A percentile compares a stretch with the other conserved stretches of the same genome.
These are phyloP conservation scores for Diplosphaera chodatii DNA, from an alignment of 139 green algal genomes.

Conservation along the genomic window DNA sequence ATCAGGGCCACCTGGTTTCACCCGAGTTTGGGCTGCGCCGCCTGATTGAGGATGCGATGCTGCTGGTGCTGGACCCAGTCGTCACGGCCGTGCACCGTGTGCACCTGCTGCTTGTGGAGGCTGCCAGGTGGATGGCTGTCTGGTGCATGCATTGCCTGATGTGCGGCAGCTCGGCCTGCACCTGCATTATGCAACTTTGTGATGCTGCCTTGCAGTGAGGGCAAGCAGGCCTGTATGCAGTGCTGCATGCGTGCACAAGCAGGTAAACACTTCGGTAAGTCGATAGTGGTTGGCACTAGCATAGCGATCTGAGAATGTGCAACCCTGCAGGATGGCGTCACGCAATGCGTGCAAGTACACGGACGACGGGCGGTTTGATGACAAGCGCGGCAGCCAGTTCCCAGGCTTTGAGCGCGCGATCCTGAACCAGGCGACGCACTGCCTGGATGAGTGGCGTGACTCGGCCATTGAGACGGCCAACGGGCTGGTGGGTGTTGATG, in stretches of 20 bases:
- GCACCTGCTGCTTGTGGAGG: conserved; percentile 54
- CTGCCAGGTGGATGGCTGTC: conserved; percentile 26
- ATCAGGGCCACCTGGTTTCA: conserved; percentile 79
- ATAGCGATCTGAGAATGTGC: too few relatives aligned
- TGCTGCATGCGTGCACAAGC: too few relatives aligned
- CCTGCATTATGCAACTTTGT: too few relatives aligned
- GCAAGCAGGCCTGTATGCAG: too few relatives aligned
- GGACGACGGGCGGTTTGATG: not conserved
- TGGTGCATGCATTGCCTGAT: not conserved
- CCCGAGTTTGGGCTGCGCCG: conserved; percentile 74
- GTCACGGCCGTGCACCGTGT: conserved; percentile 55
- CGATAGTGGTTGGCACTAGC: too few relatives aligned
- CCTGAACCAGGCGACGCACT: conserved; percentile 52
- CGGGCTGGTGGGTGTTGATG: not conserved
- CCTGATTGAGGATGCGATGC: conserved; percentile 56
- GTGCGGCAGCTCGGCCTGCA: too few relatives aligned
- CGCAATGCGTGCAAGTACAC: conserved; percentile 1
- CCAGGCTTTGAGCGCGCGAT: conserved; percentile 77
- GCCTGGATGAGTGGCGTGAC: conserved; percentile 73
- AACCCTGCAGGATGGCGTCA: not conserved
- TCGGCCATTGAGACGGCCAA: conserved; percentile 29
- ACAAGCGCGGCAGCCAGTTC: conserved; percentile 25
- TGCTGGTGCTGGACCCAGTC: conserved; percentile 56
- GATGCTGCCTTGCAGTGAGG: too few relatives aligned
- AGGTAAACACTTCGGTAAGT: too few relatives aligned